These are phyloP conservation scores for Paecilomyces dactylethromorphus DNA, from an alignment of 2,329 filamentous ascomycete species.

Conservation along the genomic window DNA sequence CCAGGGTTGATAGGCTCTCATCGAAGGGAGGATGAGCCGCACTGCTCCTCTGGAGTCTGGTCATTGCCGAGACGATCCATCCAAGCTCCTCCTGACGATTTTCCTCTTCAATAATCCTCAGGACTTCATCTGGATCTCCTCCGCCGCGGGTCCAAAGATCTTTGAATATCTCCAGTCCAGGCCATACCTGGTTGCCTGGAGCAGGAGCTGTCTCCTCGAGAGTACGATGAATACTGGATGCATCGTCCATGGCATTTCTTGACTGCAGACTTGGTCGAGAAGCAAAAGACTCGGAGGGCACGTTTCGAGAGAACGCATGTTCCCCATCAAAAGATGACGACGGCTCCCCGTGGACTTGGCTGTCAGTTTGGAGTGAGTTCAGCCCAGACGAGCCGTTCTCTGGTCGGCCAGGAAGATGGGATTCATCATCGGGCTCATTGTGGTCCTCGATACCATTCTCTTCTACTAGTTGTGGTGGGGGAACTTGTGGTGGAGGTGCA, in stretches of 20 bases:
- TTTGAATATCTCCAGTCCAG: constrained; percentile 43
- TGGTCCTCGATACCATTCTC: not conserved
- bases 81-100: constrained; percentile 52
- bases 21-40: not conserved
- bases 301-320: not conserved
- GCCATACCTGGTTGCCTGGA: constrained; percentile 7
- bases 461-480: constrained; percentile 7
- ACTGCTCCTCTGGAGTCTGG: constrained; percentile 15
- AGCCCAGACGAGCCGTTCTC: not conserved
- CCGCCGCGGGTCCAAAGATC: constrained; percentile 54
- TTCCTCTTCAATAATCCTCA: constrained; percentile 57
- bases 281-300: not conserved
- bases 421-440: constrained; percentile 7
- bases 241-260: constrained; percentile 40
- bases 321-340: constrained; percentile 3
- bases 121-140: constrained; percentile 53
- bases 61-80: constrained; percentile 54
- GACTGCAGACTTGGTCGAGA: constrained; percentile 41
- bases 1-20: not conserved
- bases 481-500: constrained; percentile 8
- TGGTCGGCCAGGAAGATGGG: not conserved
- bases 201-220: constrained; percentile 34
- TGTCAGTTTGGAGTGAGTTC: not conserved
- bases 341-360: not conserved
- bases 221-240: constrained; percentile 41